These are phyloP conservation scores for Chlorencoelia australis DNA, from an alignment of 2,329 filamentous ascomycete species.

Conservation along the genomic window DNA sequence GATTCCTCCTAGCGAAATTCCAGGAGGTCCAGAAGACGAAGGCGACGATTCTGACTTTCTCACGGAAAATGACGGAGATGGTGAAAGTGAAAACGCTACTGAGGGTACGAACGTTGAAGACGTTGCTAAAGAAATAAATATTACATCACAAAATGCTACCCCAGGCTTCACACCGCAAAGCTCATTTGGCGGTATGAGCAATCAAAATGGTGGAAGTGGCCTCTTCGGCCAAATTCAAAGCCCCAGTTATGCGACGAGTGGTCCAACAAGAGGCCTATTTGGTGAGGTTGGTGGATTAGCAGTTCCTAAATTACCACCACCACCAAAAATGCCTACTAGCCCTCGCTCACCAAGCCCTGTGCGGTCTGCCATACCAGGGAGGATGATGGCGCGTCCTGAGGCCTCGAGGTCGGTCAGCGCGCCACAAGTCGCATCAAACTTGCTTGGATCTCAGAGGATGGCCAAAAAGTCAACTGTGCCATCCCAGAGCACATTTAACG, in stretches of 20 bases:
- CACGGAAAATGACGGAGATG: conserved; percentile 29
- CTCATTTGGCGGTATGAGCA: conserved; percentile 43
- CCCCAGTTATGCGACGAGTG: conserved; percentile 35
- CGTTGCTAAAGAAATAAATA: conserved; percentile 53
- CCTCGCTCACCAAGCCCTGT: conserved; percentile 67
- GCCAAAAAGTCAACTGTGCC: conserved; percentile 41
- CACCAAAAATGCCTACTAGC: conserved; percentile 50
- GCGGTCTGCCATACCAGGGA: conserved; percentile 44
- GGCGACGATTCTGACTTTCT: conserved; percentile 22
- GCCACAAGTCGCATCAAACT: conserved; percentile 46
- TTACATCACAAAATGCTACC: conserved; percentile 37
- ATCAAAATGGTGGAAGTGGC: conserved; percentile 26
- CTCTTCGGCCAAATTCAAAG: conserved; percentile 37
- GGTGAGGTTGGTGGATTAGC: conserved; percentile 40
- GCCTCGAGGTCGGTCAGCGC: conserved; percentile 48
- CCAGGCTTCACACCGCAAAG: conserved; percentile 46
- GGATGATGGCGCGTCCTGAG: conserved; percentile 38
- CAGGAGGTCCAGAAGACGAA: conserved; percentile 25
- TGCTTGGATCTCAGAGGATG: conserved; percentile 37
- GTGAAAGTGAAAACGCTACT: conserved; percentile 37
- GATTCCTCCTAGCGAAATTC: conserved; percentile 21
- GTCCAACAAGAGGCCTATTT: conserved; percentile 35
- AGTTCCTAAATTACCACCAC: conserved; percentile 43
- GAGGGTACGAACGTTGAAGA: conserved; percentile 52
- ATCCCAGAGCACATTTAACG: conserved; percentile 19